These are phyloP conservation scores for Yarrowia alimentaria DNA, from an alignment of 805 yeast genomes.

Conservation along the genomic window DNA sequence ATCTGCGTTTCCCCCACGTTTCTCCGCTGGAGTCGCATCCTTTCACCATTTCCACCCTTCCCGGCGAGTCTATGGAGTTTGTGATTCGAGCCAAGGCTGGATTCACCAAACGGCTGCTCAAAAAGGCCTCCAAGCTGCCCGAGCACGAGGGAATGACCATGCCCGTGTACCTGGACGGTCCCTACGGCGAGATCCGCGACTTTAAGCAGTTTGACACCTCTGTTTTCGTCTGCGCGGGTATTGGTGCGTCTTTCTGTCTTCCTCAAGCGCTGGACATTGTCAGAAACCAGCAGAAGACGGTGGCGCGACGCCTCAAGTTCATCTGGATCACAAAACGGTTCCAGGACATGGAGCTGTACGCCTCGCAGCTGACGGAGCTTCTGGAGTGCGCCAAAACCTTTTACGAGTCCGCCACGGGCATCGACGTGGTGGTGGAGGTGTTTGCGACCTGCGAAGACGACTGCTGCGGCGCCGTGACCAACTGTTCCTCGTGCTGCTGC, in stretches of 20 bases:
- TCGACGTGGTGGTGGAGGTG: conserved; percentile 19
- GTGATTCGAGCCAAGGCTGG: conserved; percentile 46
- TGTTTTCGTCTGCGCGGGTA: conserved; percentile 46
- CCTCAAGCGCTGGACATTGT: conserved; percentile 48
- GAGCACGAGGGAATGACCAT: conserved; percentile 33
- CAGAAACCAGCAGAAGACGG: conserved; percentile 34
- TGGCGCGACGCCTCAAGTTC: conserved; percentile 14
- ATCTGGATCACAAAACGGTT: conserved; percentile 23
- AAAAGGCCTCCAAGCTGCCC: conserved; percentile 35
- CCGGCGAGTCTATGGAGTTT: conserved; percentile 43
- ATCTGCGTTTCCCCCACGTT: conserved; percentile 45
- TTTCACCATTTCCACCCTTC: conserved; percentile 47
- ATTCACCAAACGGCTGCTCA: conserved; percentile 44
- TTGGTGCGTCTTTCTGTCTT: conserved; percentile 48
- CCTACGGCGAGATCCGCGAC: conserved; percentile 46
- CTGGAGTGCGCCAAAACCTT: conserved; percentile 1
- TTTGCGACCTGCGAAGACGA: conserved; percentile 24
- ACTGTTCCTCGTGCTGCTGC: conserved; percentile 9
- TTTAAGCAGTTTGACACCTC: conserved; percentile 46
- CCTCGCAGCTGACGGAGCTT: neutral
- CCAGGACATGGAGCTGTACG: conserved; percentile 18
- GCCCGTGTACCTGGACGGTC: conserved; percentile 45
- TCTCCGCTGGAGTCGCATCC: conserved; percentile 48
- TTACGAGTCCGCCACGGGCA: neutral
- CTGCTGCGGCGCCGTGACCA: conserved; percentile 13